Conservation (phyloP, 805 yeast species). For the Metschnikowia lachancei region DNA sequence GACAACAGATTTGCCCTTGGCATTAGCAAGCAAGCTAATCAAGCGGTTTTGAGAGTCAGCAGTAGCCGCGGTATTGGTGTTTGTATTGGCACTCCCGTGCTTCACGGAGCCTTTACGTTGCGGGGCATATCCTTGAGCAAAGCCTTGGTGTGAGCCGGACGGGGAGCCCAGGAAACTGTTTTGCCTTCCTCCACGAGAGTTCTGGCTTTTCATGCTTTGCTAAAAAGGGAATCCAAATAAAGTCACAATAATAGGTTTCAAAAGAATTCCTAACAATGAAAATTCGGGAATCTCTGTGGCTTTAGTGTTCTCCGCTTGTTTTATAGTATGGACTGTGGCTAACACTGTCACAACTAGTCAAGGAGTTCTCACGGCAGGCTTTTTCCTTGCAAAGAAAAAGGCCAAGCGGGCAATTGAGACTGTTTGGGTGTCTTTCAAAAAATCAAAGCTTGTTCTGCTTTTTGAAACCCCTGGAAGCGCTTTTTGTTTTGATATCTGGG, state of each 20-base stretch:
- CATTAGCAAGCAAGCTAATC: conserved; percentile 16
- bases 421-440: too few relatives aligned
- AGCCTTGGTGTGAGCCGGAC: background rate
- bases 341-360: too few relatives aligned
- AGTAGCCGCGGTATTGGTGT: background rate
- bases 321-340: too few relatives aligned
- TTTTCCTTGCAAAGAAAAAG: too few relatives aligned
- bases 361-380: too few relatives aligned
- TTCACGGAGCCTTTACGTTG: conserved; percentile 5
- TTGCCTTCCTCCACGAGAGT: conserved; percentile 13
- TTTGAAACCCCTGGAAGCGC: too few relatives aligned
- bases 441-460: too few relatives aligned
- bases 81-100: background rate
- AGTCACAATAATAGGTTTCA: too few relatives aligned
- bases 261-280: background rate
- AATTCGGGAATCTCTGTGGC: background rate
- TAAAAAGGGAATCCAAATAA: background rate
- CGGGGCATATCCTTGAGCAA: background rate
- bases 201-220: conserved; percentile 10
- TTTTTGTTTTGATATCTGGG: background rate
- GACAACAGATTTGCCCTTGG: conserved; percentile 50
- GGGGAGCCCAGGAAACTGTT: conserved; percentile 4
- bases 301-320: background rate
- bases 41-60: conserved; percentile 5
- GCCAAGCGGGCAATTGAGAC: too few relatives aligned